A percentile compares a stretch with the other conserved stretches of the same genome.
phyloP scores from a whole-genome alignment of 257 asterid genomes.

The Salvia rosmarinus region DNA sequence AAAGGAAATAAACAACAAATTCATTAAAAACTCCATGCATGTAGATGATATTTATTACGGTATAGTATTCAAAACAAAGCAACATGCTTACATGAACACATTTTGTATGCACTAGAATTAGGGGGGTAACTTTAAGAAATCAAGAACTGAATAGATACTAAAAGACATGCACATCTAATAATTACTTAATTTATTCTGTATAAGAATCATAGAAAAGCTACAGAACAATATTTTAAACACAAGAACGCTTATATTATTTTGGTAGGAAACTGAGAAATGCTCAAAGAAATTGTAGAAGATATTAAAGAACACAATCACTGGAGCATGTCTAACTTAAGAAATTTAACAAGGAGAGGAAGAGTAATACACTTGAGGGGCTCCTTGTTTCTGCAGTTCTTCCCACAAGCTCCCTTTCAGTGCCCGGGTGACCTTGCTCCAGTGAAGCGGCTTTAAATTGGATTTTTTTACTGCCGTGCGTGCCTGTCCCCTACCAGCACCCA shows the following conservation, averaged over 20 bases:
- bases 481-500: conserved; percentile 56
- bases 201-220: conserved; percentile 8
- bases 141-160: conserved; percentile 23
- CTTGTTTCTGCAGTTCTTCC: conserved; percentile 92
- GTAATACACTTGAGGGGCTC: conserved; percentile 79
- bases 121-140: conserved; percentile 30
- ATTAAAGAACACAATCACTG: conserved; percentile 20
- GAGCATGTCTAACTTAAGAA: conserved; percentile 22
- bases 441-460: conserved; percentile 92
- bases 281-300: conserved; percentile 9
- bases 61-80: conserved; percentile 2
- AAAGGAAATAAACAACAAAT: conserved; percentile 26
- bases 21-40: conserved; percentile 16
- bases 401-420: conserved; percentile 99
- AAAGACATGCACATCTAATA: conserved; percentile 6
- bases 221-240: neutral
- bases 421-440: conserved; percentile 98
- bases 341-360: conserved; percentile 40
- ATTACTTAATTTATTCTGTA: conserved; percentile 19
- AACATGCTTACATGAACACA: neutral
- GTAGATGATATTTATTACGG: conserved; percentile 5
- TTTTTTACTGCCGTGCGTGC: conserved; percentile 35
- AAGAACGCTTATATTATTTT: neutral
- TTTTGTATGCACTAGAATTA: conserved; percentile 48
- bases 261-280: conserved; percentile 7